Percentiles rank a stretch among this genome's conserved stretches.
These are phyloP conservation scores for Myxozyma mucilagina DNA, from an alignment of 805 yeast genomes.

Conservation along the genomic window DNA sequence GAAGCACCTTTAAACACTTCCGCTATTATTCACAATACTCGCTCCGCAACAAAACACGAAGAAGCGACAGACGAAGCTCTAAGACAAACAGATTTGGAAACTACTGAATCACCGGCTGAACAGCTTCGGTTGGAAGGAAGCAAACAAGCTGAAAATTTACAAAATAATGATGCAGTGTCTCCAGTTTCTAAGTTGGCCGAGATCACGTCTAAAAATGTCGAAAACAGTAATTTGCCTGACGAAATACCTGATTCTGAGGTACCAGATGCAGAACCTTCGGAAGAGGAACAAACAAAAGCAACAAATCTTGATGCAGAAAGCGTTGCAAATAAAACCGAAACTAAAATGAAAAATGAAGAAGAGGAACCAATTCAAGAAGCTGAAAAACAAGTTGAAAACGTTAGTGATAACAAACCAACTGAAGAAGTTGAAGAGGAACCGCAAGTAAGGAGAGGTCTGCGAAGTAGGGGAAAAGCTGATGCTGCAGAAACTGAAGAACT, in stretches of 20 bases:
- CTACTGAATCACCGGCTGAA: neutral
- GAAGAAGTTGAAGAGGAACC: conserved; percentile 1
- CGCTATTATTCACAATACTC: neutral
- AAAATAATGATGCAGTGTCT: neutral
- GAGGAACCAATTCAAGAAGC: neutral
- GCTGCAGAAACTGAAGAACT: conserved; percentile 16
- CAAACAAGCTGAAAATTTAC: too few relatives aligned
- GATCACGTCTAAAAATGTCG: neutral
- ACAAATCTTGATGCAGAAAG: neutral
- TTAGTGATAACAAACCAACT: too few relatives aligned
- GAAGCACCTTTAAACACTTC: neutral
- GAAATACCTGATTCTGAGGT: conserved; percentile 8
- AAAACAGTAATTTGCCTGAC: neutral
- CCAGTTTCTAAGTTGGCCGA: neutral
- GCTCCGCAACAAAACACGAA: neutral
- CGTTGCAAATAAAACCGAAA: neutral
- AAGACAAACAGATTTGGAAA: neutral
- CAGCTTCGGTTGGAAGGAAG: neutral
- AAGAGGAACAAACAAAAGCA: neutral
- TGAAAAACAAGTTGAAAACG: neutral
- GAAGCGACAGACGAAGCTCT: neutral
- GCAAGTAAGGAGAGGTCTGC: conserved; percentile 4
- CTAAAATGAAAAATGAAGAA: neutral
- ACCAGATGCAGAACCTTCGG: neutral
- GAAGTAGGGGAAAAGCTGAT: neutral